A percentile compares a stretch with the other conserved stretches of the same genome.
Evolutionary conservation across 2,329 filamentous ascomycete genomes (phyloP).

Genomic region (Aureobasidium subglaciale): DNA sequence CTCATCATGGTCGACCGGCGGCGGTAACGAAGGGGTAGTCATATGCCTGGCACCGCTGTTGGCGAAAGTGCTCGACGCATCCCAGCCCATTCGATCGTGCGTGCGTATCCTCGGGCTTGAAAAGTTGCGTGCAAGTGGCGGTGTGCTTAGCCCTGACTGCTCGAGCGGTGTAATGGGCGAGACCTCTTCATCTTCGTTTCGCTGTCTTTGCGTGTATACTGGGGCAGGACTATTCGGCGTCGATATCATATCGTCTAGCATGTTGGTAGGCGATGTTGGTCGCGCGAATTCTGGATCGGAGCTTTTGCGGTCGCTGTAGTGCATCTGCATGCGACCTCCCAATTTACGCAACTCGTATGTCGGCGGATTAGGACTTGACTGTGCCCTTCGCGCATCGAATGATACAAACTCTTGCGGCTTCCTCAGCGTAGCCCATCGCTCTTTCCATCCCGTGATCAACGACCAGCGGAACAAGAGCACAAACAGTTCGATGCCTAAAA

Average conservation of each 20-base stretch:
- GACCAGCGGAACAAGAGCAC: conserved; percentile 73
- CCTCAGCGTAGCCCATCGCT: conserved; percentile 49
- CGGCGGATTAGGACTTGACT: background rate
- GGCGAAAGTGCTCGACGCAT: background rate
- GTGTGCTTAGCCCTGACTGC: background rate
- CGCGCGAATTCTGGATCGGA: background rate
- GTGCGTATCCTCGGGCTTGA: background rate
- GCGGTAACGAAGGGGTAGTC: background rate
- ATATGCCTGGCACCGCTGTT: background rate
- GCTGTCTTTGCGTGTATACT: background rate
- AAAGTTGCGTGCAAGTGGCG: background rate
- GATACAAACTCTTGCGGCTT: conserved; percentile 77
- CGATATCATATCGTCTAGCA: background rate
- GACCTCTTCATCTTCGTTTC: background rate
- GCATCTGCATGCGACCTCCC: background rate
- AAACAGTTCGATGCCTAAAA: conserved; percentile 76
- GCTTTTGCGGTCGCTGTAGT: background rate
- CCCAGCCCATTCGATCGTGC: background rate
- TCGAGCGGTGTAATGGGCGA: background rate
- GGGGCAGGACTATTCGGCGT: background rate
- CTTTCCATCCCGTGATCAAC: conserved; percentile 79
- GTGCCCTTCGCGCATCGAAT: conserved; percentile 55
- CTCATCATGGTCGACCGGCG: background rate
- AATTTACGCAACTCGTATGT: conserved; percentile 2
- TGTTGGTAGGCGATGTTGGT: background rate